Conservation (phyloP, 225 moss, liverwort and hornwort genomes). For the Marchantia paleacea region DNA sequence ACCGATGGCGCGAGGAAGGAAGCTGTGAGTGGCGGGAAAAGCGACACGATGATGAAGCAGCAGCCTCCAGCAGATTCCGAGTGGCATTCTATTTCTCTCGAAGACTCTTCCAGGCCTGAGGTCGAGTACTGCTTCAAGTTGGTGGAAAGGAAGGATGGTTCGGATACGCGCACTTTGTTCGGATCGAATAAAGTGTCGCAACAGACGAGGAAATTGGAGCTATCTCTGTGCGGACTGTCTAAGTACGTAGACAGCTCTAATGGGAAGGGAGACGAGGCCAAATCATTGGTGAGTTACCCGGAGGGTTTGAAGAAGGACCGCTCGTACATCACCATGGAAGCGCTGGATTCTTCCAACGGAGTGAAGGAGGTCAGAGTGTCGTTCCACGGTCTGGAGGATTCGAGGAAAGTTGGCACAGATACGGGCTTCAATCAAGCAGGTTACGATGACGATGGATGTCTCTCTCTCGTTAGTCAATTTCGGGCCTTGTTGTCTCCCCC, state of each 20-base stretch:
- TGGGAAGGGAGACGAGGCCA: not conserved
- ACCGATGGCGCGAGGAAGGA: not conserved
- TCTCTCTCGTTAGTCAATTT: slow-evolving; percentile 26
- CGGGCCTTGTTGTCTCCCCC: slow-evolving; percentile 16
- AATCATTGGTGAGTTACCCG: not conserved
- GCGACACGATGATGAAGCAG: not conserved
- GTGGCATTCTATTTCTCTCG: slow-evolving; percentile 37
- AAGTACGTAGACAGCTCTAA: not conserved
- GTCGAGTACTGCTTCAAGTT: slow-evolving; percentile 18
- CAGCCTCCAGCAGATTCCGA: slow-evolving; percentile 6
- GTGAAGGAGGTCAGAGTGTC: slow-evolving; percentile 35
- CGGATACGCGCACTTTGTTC: not conserved
- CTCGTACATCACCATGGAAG: slow-evolving; percentile 19
- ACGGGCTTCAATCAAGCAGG: not conserved
- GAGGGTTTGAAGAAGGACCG: slow-evolving; percentile 6
- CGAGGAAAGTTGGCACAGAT: not conserved
- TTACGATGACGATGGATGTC: slow-evolving; percentile 26
- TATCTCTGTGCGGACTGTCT: slow-evolving; percentile 24
- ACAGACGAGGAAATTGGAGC: slow-evolving; percentile 11
- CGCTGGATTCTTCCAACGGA: slow-evolving; percentile 16
- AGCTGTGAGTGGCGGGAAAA: not conserved
- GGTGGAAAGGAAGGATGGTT: not conserved
- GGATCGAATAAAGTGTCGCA: not conserved
- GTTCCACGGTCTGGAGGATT: slow-evolving; percentile 26
- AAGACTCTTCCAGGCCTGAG: slow-evolving; percentile 7